Conservation (phyloP, 805 yeast species). For the Candida loeiensis region DNA sequence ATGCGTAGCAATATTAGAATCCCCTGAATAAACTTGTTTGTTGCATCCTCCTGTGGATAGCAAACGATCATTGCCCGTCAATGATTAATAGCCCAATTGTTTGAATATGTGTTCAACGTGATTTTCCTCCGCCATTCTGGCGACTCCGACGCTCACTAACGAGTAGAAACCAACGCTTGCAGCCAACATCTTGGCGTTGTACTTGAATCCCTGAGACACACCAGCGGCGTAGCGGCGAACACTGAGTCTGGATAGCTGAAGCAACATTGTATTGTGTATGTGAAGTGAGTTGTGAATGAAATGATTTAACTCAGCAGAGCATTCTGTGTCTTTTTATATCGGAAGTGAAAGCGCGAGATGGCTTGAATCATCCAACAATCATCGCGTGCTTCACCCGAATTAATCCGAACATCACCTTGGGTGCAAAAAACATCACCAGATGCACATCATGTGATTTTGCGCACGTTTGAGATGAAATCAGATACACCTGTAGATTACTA, state of each 20-base stretch:
- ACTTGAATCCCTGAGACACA: background rate
- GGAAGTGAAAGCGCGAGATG: background rate
- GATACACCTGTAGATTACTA: background rate
- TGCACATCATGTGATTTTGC: background rate
- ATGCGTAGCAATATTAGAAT: no score
- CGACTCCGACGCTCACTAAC: conserved; percentile 26
- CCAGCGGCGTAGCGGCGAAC: conserved; percentile 1
- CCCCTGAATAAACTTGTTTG: background rate
- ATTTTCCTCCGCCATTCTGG: conserved; percentile 28
- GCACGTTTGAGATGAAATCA: background rate
- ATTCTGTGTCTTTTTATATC: conserved; percentile 1
- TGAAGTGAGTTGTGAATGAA: background rate
- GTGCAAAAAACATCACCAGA: conserved; percentile 6
- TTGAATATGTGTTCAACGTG: conserved; percentile 27
- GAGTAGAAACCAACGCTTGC: conserved; percentile 22
- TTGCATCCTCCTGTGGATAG: no score
- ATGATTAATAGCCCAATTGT: conserved; percentile 23
- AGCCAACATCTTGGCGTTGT: conserved; percentile 13
- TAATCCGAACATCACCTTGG: conserved; percentile 1
- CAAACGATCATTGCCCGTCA: background rate
- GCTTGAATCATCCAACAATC: conserved; percentile 1
- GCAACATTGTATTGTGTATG: background rate
- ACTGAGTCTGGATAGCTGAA: background rate
- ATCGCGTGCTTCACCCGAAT: conserved; percentile 4
- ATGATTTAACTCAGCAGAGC: background rate